Evolutionary conservation across 2,329 filamentous ascomycete genomes (phyloP), one percentile per base, ranked within the genome.

Genomic region (Stachybotrys elegans): DNA sequence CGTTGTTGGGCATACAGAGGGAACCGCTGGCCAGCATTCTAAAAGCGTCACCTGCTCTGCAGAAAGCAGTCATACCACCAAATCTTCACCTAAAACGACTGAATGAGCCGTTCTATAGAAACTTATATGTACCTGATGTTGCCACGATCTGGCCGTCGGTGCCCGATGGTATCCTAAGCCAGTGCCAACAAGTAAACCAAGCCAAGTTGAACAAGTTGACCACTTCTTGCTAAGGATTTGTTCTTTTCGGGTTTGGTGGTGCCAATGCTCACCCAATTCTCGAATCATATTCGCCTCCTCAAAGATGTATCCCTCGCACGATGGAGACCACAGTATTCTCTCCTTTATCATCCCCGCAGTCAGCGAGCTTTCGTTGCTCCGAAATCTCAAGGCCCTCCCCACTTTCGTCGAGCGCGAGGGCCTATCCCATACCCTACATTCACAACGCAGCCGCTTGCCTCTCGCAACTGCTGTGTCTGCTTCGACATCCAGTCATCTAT

Each of bases 361-460:
- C 7, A 23, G 22, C 1, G 44, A 46, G 20, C 22, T 14, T 17
- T 42, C 44, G 14, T 32, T 46, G 16, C 44, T 46, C 8, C 17
- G 34, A 21, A n/a, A 16, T 9, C 34, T 35, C 22, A 20, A 40
- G 11, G 66, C 65, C 34, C 66, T 71, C 29, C 2, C 76, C 9
- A 9, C 25, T 29, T 29, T 17, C 14, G 8, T 19, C 35, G 9
- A 19, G 19, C 75, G 35, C 14, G 9, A 38, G 14, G 19, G 8
- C 35, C 35, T 11, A 20, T 20, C 13, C 35, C 9, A 38, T 14
- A 38, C 20, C 9, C 22, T 11, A 19, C 35, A 11, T 22, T 38
- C 19, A 38, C 35, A 14, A 29, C 25, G 25, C 25, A 29, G 25
- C 25, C 25, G 25, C 25, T 29, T 29, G 25, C 25, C 14, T 22